Base-by-base conservation (phyloP, 768 basidiomycete genomes). In the Russula virescens region DNA sequence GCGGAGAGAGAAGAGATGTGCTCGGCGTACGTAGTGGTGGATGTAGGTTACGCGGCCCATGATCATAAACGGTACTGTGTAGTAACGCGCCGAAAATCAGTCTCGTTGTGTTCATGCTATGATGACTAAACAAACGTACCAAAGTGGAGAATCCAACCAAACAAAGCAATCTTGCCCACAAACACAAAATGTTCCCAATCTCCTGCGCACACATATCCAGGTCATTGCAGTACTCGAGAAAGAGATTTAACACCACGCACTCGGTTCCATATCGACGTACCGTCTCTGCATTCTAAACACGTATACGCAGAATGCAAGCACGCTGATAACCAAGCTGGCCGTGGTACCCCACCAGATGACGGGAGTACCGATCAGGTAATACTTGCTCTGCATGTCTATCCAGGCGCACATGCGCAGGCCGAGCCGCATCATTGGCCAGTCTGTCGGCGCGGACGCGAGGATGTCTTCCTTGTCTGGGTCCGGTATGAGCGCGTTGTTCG, bases 391-490 rank as follows among this genome's bases (percentile, higher is more conserved):
- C 9, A 70, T 66, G 64, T 94, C 89, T 3, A 87, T 89, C 96
- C 96, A 98, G 0, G 94, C 96, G 69, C 95, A 97, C 96, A 99
- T 99, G 21, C 96, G 83, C 71, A 99, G 74, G 25, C 96, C 96
- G 18, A 95, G 80, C 50, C 84, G 85, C 45, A 98, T 78, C 77
- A 90, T 86, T 0, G 96, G 96, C 96, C 97, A 99, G 70, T 98
- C 95, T 43, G 82, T 81, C 0, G 96, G 95, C 68, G 82, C 84
- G 38, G 94, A 96, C 0, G 96, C 97, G 55, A 99, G 85, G 71
- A 98, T 93, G 72, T 99, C 97, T 69, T 96, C 93, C 76, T 98
- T 98, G 79, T 99, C 97, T 0, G 96, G 94, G 70, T 99, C 94
- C 1, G 97, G 97, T 45, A 98, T 74, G 58, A 99, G 87, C 0